These are phyloP conservation scores for Kwoniella pini DNA, from an alignment of 768 basidiomycete species.

Conservation along the genomic window DNA sequence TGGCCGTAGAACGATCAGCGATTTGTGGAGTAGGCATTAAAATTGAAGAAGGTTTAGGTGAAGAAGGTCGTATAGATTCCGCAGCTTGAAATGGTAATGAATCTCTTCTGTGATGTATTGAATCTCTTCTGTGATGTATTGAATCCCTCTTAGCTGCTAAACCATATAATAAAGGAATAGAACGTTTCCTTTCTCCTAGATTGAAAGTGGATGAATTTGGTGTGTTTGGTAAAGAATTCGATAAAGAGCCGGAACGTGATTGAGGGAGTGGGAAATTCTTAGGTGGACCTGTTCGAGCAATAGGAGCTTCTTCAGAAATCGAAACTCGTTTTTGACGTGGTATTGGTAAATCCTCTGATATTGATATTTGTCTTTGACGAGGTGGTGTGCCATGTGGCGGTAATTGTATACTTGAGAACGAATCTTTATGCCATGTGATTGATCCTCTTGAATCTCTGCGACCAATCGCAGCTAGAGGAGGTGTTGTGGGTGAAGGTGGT, in stretches of 20 bases:
- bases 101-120: conserved; percentile 4
- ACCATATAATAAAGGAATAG: conserved; percentile 9
- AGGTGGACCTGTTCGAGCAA: neutral
- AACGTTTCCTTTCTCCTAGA: neutral
- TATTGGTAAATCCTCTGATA: conserved; percentile 9
- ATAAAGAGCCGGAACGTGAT: neutral
- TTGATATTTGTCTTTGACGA: conserved; percentile 14
- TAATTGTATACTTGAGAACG: neutral
- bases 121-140: neutral
- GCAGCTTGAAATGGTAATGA: conserved; percentile 13
- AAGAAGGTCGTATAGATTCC: conserved; percentile 5
- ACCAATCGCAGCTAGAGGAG: neutral
- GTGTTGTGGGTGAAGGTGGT: conserved; percentile 2
- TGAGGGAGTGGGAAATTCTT: neutral
- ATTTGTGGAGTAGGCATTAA: conserved; percentile 11
- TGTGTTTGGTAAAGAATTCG: neutral
- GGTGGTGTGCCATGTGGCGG: conserved; percentile 4
- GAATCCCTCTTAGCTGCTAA: conserved; percentile 2
- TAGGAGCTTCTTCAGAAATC: conserved; percentile 12
- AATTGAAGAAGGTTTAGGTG: conserved; percentile 5
- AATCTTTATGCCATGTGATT: conserved; percentile 8
- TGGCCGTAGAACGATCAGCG: neutral
- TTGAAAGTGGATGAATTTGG: neutral
- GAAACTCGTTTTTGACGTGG: conserved; percentile 8
- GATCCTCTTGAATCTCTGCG: conserved; percentile 8